Evolutionary conservation across 176 grass and related monocot genomes (phyloP), one percentile per base, ranked within the genome.

Genomic region (Cymbopogon citratus): DNA sequence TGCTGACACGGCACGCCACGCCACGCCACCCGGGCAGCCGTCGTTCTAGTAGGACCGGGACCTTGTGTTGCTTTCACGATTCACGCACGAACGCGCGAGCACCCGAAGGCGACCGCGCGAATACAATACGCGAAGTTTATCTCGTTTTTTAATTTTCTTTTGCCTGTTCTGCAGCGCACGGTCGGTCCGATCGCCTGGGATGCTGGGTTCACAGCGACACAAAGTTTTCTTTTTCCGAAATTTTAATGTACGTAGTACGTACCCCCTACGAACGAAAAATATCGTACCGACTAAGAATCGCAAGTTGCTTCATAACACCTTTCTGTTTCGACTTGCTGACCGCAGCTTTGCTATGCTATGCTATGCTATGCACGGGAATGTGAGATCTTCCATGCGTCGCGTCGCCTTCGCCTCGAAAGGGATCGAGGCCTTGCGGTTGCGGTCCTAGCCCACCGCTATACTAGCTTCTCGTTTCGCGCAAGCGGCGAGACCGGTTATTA

Each of bases 391-490:
- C 38, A 78, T 7, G 39, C 46, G n/a, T n/a, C n/a, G n/a, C 7
- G 38, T 40, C 45, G 45, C 45, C 34, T 27, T 38, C 38, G 63
- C 25, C 54, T 19, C 36, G 59, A 64, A 44, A 63, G 23, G 24
- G 45, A 18, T 57, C 7, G 28, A 3, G 13, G 45, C 14, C 45
- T 48, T 48, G 14, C 14, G 3, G 3, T 61, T 41, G 13, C 7
- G 3, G 24, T 18, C 40, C 40, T 74, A 74, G 28, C 14, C 46
- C 46, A 49, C 46, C 48, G 76, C 40, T 66, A 78, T 1, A 38
- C 23, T 63, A 77, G 76, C 26, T 49, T 49, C 41, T 79, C 27
- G 61, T 66, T 66, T 48, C 38, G 76, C 41, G 62, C 62, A 45
- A 34, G 19, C 26, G 61, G 40, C 26, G 60, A 28, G 23, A 2